phyloP scores from a whole-genome alignment of 352 stramenopile genomes.

The Phytophthora kernoviae region DNA sequence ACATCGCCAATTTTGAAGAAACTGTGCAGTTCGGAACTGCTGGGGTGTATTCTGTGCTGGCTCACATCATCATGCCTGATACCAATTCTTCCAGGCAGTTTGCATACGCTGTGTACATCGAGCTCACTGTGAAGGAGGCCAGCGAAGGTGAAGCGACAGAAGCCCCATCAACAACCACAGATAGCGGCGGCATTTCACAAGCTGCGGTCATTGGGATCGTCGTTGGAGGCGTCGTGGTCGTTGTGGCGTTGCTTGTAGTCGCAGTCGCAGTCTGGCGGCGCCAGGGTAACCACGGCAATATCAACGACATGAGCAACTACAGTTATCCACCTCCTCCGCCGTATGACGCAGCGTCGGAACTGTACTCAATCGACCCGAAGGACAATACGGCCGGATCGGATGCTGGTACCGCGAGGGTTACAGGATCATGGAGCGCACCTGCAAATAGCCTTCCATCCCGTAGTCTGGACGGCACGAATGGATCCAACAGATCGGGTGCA shows the following conservation, averaged over 20 bases:
- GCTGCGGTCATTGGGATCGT: slow-evolving; percentile 61
- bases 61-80: slow-evolving; percentile 64
- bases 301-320: slow-evolving; percentile 35
- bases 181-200: slow-evolving; percentile 44
- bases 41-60: slow-evolving; percentile 54
- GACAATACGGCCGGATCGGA: slow-evolving; percentile 20
- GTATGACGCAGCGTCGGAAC: slow-evolving; percentile 48
- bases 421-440: slow-evolving; percentile 25
- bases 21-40: slow-evolving; percentile 38
- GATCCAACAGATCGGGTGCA: slow-evolving; percentile 41
- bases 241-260: slow-evolving; percentile 49
- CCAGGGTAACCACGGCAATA: slow-evolving; percentile 19
- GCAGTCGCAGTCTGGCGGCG: slow-evolving; percentile 45
- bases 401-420: slow-evolving; percentile 18
- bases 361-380: slow-evolving; percentile 32
- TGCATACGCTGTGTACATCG: slow-evolving; percentile 51
- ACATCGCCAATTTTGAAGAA: slow-evolving; percentile 40
- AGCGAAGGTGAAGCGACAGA: slow-evolving; percentile 22
- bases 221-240: slow-evolving; percentile 54
- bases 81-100: slow-evolving; percentile 52
- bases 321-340: slow-evolving; percentile 57
- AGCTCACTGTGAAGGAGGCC: slow-evolving; percentile 43
- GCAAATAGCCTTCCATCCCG: slow-evolving; percentile 30
- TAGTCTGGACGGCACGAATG: slow-evolving; percentile 46
- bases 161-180: slow-evolving; percentile 20